phyloP scores from a whole-genome alignment of 2,329 filamentous ascomycete genomes.

The Claviceps pazoutovae region DNA sequence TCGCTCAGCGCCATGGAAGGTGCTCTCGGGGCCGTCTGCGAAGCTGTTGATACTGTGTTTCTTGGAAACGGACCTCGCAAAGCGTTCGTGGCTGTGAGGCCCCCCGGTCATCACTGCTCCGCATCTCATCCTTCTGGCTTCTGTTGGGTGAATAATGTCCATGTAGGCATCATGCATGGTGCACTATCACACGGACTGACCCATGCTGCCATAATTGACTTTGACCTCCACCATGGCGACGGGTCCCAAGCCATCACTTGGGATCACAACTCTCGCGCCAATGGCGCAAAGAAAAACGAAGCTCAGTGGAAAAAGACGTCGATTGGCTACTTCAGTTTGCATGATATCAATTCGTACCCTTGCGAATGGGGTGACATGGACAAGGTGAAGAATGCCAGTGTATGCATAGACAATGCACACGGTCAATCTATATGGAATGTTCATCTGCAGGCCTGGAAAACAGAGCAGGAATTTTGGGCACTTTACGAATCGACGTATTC shows the following conservation, averaged over 20 bases:
- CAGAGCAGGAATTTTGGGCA: conserved; percentile 72
- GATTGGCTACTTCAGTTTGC: conserved; percentile 91
- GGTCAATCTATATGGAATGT: conserved; percentile 94
- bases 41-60: conserved; percentile 81
- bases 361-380: conserved; percentile 89
- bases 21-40: conserved; percentile 81
- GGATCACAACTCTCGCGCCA: conserved; percentile 67
- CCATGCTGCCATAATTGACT: conserved; percentile 86
- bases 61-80: conserved; percentile 44
- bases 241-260: conserved; percentile 93
- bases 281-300: conserved; percentile 51
- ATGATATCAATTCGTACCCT: conserved; percentile 97
- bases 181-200: conserved; percentile 74
- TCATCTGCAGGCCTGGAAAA: conserved; percentile 79
- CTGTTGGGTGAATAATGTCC: conserved; percentile 97
- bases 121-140: conserved; percentile 83
- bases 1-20: conserved; percentile 82
- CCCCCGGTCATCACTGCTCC: conserved; percentile 92
- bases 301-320: conserved; percentile 67
- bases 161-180: conserved; percentile 88
- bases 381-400: conserved; percentile 84
- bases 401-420: conserved; percentile 90
- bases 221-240: conserved; percentile 84
- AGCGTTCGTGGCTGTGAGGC: conserved; percentile 84
- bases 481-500: conserved; percentile 72